phyloP scores from a whole-genome alignment of 2,329 filamentous ascomycete species.

The Didymella keratinophila region DNA sequence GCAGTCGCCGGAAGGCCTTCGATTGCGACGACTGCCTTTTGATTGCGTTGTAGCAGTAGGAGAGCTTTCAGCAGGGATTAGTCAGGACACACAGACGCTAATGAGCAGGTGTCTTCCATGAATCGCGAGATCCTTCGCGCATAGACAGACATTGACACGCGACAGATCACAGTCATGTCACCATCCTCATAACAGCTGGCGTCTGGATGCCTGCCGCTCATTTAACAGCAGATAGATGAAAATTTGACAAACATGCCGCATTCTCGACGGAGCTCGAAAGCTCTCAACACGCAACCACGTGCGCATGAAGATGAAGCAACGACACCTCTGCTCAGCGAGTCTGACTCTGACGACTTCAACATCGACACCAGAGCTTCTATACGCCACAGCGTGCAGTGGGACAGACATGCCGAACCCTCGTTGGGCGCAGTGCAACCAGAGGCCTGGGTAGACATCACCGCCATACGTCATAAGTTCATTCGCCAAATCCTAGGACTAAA shows the following conservation, averaged over 20 bases:
- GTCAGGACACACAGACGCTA: constrained; percentile 10
- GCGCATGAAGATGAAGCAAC: constrained; percentile 28
- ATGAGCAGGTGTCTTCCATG: background rate
- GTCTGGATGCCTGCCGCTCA: constrained; percentile 3
- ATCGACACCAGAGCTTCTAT: constrained; percentile 26
- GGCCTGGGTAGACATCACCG: constrained; percentile 40
- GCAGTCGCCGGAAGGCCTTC: background rate
- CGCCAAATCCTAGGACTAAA: constrained; percentile 54
- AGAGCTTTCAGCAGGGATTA: constrained; percentile 2
- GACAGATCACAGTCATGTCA: constrained; percentile 2
- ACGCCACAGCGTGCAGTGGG: constrained; percentile 40
- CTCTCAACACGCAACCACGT: constrained; percentile 17
- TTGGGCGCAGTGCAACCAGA: constrained; percentile 47
- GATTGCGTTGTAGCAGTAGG: background rate
- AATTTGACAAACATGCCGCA: constrained; percentile 16
- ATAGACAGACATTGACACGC: background rate
- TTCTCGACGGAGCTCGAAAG: constrained; percentile 13
- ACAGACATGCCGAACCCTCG: constrained; percentile 46
- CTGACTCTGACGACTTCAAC: constrained; percentile 31
- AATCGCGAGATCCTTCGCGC: constrained; percentile 12
- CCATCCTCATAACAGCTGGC: constrained; percentile 3
- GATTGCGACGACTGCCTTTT: background rate
- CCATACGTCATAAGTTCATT: constrained; percentile 45
- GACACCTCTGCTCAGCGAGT: constrained; percentile 28
- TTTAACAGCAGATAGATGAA: constrained; percentile 6